Conservation (phyloP, 345 rosid genomes). For the Bretschneidera sinensis region DNA sequence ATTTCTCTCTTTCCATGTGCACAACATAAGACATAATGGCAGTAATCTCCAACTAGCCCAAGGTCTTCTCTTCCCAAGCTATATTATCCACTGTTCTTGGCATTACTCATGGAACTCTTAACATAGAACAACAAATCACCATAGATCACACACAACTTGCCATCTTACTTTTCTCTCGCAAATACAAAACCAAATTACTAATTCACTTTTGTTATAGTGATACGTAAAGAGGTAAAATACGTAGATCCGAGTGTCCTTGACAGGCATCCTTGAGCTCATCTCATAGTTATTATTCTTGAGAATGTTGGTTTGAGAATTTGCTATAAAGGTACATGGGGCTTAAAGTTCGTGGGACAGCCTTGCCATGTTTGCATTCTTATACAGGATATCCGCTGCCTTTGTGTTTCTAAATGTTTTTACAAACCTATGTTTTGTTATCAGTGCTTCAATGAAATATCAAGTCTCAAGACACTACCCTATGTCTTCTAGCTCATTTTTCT, state of each 20-base stretch:
- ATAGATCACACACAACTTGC: no score
- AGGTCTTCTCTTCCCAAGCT: no score
- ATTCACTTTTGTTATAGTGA: no score
- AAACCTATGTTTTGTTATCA: no score
- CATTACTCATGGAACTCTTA: no score
- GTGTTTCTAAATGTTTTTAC: not conserved
- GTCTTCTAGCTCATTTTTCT: not conserved
- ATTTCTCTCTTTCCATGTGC: no score
- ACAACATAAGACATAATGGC: no score
- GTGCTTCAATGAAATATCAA: not conserved
- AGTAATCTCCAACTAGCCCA: no score
- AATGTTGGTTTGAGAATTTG: not conserved
- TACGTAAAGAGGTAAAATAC: no score
- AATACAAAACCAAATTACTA: no score
- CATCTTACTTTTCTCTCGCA: no score
- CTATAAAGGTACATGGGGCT: not conserved
- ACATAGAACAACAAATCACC: no score
- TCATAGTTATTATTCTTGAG: slow-evolving; percentile 1
- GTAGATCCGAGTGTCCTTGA: not conserved
- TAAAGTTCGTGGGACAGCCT: not conserved
- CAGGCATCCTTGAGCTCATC: not conserved
- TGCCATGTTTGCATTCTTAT: not conserved
- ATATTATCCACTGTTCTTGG: slow-evolving; percentile 1
- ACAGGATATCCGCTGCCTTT: not conserved
- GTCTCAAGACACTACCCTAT: not conserved